These are phyloP conservation scores for Trichoderma guizhouense DNA, from an alignment of 2,329 filamentous ascomycete species.

Conservation along the genomic window DNA sequence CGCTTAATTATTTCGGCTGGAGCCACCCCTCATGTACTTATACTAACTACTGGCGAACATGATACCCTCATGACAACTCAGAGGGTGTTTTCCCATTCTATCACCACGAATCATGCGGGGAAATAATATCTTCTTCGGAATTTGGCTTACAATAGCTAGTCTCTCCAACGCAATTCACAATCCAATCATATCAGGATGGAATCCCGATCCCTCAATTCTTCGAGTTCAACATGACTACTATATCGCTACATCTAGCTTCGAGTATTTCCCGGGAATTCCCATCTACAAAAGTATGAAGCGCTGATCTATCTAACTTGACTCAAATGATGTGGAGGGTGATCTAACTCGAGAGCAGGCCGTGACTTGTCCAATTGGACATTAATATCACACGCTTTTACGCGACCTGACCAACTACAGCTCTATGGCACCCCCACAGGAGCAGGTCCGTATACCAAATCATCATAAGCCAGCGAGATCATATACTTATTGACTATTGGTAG, in stretches of 20 bases:
- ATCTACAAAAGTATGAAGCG: neutral
- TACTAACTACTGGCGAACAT: neutral
- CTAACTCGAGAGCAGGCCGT: neutral
- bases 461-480: neutral
- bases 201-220: neutral
- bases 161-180: neutral
- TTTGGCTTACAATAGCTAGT: neutral
- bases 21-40: neutral
- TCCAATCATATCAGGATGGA: neutral
- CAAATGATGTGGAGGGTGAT: neutral
- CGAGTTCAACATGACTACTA: neutral
- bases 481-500: neutral
- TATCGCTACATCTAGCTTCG: neutral
- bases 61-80: neutral
- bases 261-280: neutral
- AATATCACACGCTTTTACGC: neutral
- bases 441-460: neutral
- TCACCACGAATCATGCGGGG: neutral
- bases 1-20: neutral
- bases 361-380: neutral
- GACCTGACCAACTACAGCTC: neutral
- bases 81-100: neutral
- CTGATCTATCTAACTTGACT: accelerated
- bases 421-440: neutral
- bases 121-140: neutral